phyloP scores from a whole-genome alignment of 495 filamentous ascomycete species.

The Penicillium goetzii region DNA sequence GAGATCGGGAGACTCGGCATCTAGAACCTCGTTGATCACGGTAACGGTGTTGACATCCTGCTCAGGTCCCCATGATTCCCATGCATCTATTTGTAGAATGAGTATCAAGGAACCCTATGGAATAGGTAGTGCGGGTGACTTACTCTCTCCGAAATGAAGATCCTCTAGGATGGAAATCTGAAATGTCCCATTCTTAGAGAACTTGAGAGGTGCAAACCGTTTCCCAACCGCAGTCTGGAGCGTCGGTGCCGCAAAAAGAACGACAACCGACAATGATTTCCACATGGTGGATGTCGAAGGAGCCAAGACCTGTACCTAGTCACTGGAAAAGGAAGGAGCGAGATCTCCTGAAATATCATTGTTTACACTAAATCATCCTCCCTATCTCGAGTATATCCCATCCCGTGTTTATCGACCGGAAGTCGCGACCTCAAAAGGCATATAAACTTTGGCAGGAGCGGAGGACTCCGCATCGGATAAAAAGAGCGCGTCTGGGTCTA shows the following conservation, averaged over 20 bases:
- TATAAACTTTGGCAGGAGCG: not conserved
- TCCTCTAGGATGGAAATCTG: conserved; percentile 13
- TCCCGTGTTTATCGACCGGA: conserved; percentile 7
- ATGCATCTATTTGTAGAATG: conserved; percentile 42
- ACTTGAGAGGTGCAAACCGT: conserved; percentile 1
- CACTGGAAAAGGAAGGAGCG: not conserved
- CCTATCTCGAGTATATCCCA: conserved; percentile 1
- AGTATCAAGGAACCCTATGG: not conserved
- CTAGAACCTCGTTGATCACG: conserved; percentile 62
- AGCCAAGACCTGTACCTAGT: not conserved
- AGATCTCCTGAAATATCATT: conserved; percentile 6
- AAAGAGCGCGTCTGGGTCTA: not conserved
- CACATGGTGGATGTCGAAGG: not conserved
- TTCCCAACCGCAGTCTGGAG: conserved; percentile 1
- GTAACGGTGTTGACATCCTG: conserved; percentile 62
- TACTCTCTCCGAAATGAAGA: conserved; percentile 61
- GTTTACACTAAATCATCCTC: conserved; percentile 2
- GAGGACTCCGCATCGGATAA: not conserved
- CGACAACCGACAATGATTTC: not conserved
- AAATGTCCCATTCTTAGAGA: conserved; percentile 12
- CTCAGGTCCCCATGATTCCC: conserved; percentile 55
- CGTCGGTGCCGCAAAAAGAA: conserved; percentile 3
- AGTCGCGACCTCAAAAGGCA: not conserved
- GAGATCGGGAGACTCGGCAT: conserved; percentile 56
- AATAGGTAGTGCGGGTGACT: conserved; percentile 5